Base-by-base conservation (phyloP, 257 asterid species). In the Solanum rostratum region DNA sequence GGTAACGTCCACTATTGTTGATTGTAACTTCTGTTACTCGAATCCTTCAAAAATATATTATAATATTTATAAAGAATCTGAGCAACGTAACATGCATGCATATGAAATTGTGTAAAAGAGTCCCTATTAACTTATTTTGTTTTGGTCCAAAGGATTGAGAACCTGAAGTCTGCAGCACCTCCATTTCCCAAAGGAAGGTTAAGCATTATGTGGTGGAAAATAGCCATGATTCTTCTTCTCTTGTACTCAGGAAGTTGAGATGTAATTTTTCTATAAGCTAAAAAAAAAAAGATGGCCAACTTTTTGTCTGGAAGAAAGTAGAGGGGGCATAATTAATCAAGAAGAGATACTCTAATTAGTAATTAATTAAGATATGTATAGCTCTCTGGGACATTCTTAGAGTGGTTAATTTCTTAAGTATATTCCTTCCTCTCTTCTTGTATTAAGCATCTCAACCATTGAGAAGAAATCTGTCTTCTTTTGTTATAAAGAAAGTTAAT, bases 401-500 rank as follows among this genome's bases (percentile, higher is more conserved):
- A 49, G 63, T 49, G 82, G 82, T 76, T 29, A 43, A 80, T 43
- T 84, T 29, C 60, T 84, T 14, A 62, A 71, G 33, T 19, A 80
- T 88, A 88, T 92, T 82, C 92, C 87, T 91, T 88, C 76, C 91
- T 84, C 43, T 79, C 7, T 84, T 66, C 54, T 37, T 84, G 83
- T 87, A 88, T 89, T 87, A 91, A 73, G 62, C 4, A 49, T 76
- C 82, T 50, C 60, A 50, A 37, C 24, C 45, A 27, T 78, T 78
- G 27, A 74, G 41, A 78, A 50, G 63, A 50, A 49, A 27, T 49
- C 0, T 45, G 10, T 24, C 2, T 27, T 27, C 20, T 19, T 41
- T 70, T 50, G 37, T 66, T 30, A 66, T 8, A 8, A 15, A 49
- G 62, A 27, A 71, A n/a, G 1, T n/a, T n/a, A n/a, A n/a, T 7